phyloP scores from a whole-genome alignment of 306 rosid genomes.

The Purshia tridentata region DNA sequence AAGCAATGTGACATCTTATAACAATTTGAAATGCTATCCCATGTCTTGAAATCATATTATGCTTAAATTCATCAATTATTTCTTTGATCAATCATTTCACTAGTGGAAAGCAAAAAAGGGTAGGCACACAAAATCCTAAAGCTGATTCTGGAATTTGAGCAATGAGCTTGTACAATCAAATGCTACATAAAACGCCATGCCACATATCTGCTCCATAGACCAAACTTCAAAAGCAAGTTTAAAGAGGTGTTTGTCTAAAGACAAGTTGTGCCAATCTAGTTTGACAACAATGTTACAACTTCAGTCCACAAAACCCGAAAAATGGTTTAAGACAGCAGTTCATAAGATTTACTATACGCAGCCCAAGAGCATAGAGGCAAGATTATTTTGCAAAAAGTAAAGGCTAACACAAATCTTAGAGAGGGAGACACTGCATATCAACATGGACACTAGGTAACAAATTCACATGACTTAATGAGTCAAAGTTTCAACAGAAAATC shows the following conservation, averaged over 20 bases:
- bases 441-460: background rate
- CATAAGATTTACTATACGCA: background rate
- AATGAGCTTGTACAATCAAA: constrained; percentile 1
- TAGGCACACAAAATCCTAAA: background rate
- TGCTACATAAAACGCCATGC: background rate
- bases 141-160: constrained; percentile 3
- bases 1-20: background rate
- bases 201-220: background rate
- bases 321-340: background rate
- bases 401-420: background rate
- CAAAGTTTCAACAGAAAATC: background rate
- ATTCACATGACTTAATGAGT: background rate
- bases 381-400: background rate
- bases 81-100: background rate
- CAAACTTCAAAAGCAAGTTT: background rate
- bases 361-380: constrained; percentile 1
- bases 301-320: background rate
- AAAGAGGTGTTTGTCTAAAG: background rate
- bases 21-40: background rate
- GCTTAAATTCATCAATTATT: background rate
- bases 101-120: background rate
- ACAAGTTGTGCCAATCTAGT: background rate
- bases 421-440: background rate
- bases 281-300: background rate
- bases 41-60: too few relatives aligned